These are phyloP conservation scores for Eucalyptus paniculata DNA, from an alignment of 345 rosid species.

Conservation along the genomic window DNA sequence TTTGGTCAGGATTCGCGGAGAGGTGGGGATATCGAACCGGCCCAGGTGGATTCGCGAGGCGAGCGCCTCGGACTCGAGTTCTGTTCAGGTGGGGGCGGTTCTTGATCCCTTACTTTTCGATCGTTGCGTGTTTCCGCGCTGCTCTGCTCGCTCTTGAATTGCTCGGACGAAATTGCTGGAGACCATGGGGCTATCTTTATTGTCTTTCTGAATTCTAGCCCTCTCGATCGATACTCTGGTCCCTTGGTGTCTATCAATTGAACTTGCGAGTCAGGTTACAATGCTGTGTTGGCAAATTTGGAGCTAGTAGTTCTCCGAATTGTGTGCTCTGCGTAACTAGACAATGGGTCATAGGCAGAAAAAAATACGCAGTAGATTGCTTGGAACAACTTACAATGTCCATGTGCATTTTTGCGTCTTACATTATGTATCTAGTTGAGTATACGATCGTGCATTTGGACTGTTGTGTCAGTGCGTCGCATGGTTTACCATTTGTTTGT, in stretches of 20 bases:
- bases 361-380: background rate
- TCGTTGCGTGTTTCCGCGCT: background rate
- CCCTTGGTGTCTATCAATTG: background rate
- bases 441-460: background rate
- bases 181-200: background rate
- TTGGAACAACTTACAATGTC: background rate
- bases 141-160: background rate
- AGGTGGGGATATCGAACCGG: slow-evolving; percentile 45
- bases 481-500: background rate
- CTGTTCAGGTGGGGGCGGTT: background rate
- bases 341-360: background rate
- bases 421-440: background rate
- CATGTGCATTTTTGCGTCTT: background rate
- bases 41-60: slow-evolving; percentile 39
- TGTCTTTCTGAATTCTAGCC: background rate
- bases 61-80: slow-evolving; percentile 7
- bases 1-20: slow-evolving; percentile 58
- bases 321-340: background rate
- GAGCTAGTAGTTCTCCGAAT: background rate
- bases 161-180: background rate
- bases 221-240: background rate
- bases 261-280: background rate
- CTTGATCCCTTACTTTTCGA: background rate
- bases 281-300: background rate
- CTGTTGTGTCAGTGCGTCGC: background rate